phyloP scores from a whole-genome alignment of 2,329 filamentous ascomycete species.

The Dactylellina cionopaga region DNA sequence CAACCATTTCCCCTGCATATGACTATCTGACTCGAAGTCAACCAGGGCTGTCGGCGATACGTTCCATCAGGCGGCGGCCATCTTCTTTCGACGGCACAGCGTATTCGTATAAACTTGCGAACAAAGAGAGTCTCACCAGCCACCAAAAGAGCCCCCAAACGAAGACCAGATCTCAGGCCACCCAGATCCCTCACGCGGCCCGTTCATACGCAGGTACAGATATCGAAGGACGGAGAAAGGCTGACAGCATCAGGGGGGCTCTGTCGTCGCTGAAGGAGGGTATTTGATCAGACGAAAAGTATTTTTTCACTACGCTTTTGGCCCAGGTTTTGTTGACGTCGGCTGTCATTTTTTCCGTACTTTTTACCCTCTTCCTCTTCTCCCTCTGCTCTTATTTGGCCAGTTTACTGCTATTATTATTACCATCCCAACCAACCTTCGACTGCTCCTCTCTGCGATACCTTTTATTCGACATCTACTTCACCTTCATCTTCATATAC shows the following conservation, averaged over 20 bases:
- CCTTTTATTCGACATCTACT: not conserved
- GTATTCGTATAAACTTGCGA: not conserved
- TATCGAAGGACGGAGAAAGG: constrained; percentile 5
- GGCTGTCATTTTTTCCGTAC: constrained; percentile 2
- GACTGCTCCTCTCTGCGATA: not conserved
- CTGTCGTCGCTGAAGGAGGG: constrained; percentile 12
- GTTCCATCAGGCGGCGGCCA: no score
- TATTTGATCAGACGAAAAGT: constrained; percentile 13
- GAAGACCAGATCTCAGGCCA: constrained; percentile 21
- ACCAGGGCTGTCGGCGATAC: no score
- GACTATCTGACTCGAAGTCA: constrained; percentile 48
- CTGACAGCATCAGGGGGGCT: constrained; percentile 52
- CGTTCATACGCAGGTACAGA: constrained; percentile 52
- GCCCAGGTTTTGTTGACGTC: constrained; percentile 16
- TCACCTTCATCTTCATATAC: not conserved
- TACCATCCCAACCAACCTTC: constrained; percentile 1
- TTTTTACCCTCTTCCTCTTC: not conserved
- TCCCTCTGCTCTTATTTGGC: constrained; percentile 3
- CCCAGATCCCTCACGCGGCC: constrained; percentile 50
- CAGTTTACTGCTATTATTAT: constrained; percentile 11
- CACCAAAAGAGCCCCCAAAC: constrained; percentile 23
- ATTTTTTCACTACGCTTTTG: constrained; percentile 50
- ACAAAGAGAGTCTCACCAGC: constrained; percentile 17
- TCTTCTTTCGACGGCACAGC: constrained; percentile 7
- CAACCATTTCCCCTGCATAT: constrained; percentile 26